Percentiles rank a stretch among this genome's conserved stretches.
These are phyloP conservation scores for Alternaria sp. DNA, from an alignment of 2,329 filamentous ascomycete genomes.

Conservation along the genomic window DNA sequence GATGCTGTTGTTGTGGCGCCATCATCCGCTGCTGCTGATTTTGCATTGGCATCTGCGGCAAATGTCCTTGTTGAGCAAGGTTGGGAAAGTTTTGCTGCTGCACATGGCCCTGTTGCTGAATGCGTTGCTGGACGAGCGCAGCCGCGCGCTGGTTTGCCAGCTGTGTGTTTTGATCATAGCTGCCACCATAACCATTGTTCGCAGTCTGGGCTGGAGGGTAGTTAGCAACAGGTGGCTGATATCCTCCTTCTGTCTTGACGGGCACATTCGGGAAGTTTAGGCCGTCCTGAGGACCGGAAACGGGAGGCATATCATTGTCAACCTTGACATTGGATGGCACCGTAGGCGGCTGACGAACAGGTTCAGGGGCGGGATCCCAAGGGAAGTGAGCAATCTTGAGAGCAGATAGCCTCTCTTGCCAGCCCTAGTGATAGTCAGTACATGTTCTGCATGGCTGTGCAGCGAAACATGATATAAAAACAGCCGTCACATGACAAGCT, in stretches of 20 bases:
- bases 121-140: slow-evolving; percentile 54
- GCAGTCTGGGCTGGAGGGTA: slow-evolving; percentile 41
- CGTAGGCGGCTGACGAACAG: slow-evolving; percentile 59
- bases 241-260: slow-evolving; percentile 62
- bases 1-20: slow-evolving; percentile 40
- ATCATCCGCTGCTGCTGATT: slow-evolving; percentile 43
- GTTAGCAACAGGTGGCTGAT: slow-evolving; percentile 36
- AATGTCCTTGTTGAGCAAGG: slow-evolving; percentile 30
- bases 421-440: slow-evolving; percentile 68
- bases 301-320: slow-evolving; percentile 44
- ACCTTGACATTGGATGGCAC: slow-evolving; percentile 53
- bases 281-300: slow-evolving; percentile 38
- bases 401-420: slow-evolving; percentile 89
- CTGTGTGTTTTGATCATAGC: slow-evolving; percentile 52
- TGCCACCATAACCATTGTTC: slow-evolving; percentile 43
- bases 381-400: slow-evolving; percentile 88
- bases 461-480: slow-evolving; percentile 8
- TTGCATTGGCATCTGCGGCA: slow-evolving; percentile 38
- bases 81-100: slow-evolving; percentile 35
- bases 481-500: slow-evolving; percentile 47
- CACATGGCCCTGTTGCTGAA: slow-evolving; percentile 39
- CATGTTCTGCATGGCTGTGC: slow-evolving; percentile 9
- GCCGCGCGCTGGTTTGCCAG: slow-evolving; percentile 64
- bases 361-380: slow-evolving; percentile 79
- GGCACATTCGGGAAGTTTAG: slow-evolving; percentile 48